These are phyloP conservation scores for Aspergillus thermomutatus DNA, from an alignment of 2,329 filamentous ascomycete species.

Conservation along the genomic window DNA sequence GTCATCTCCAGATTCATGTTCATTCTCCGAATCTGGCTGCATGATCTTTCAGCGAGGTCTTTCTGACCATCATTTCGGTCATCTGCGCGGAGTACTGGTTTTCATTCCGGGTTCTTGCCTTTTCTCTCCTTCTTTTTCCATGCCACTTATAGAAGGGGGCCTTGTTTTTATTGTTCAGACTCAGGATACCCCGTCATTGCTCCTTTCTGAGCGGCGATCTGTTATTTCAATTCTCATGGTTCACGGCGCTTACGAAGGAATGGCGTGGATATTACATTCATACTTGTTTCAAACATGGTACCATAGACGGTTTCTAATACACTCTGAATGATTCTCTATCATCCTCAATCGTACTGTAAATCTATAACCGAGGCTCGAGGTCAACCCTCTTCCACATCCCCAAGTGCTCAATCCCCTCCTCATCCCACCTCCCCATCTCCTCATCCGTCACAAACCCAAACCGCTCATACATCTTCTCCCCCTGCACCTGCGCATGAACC, in stretches of 20 bases:
- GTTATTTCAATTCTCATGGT: slow-evolving; percentile 14
- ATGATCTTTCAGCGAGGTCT: slow-evolving; percentile 4
- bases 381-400: slow-evolving; percentile 69
- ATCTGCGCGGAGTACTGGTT: slow-evolving; percentile 16
- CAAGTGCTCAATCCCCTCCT: slow-evolving; percentile 80
- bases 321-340: neutral
- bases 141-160: slow-evolving; percentile 12
- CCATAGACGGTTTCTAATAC: neutral
- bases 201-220: slow-evolving; percentile 24
- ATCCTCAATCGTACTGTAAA: neutral
- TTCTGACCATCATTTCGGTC: slow-evolving; percentile 5
- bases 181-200: slow-evolving; percentile 37
- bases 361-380: slow-evolving; percentile 7
- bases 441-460: slow-evolving; percentile 74
- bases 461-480: slow-evolving; percentile 63
- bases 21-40: slow-evolving; percentile 5
- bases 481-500: slow-evolving; percentile 71
- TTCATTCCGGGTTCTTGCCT: slow-evolving; percentile 2
- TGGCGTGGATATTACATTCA: slow-evolving; percentile 3
- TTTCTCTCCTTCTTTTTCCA: slow-evolving; percentile 5
- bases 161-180: slow-evolving; percentile 16
- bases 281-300: neutral
- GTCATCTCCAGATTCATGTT: neutral
- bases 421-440: slow-evolving; percentile 71
- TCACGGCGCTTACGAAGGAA: neutral